Base-by-base conservation (phyloP, 1,139 yeast genomes). In the Ogataea hybrid region DNA sequence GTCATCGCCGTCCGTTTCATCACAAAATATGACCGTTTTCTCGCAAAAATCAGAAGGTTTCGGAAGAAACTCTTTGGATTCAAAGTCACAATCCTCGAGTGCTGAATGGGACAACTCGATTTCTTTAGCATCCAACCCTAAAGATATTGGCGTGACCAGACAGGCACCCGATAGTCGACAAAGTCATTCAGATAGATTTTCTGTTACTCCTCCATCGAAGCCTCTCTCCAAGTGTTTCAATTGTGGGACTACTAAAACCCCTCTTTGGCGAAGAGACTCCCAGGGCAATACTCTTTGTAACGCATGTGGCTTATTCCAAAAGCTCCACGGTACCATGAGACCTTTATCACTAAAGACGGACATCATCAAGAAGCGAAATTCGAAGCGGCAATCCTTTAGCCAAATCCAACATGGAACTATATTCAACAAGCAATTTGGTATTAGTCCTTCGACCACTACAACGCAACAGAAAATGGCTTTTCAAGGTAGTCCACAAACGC, bases 211-310 rank as follows among this genome's bases (percentile, higher is more conserved):
- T 5, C 33, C 23, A 15, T 25, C 32, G 14, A 59, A 56, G 34
- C 44, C 52, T 11, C 37, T 51, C 2, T 48, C 64, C 2, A 70
- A 65, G 42, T 75, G 81, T 53, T 66, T 64, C 42, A 77, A 77
- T 54, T 77, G 83, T 57, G 72, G 73, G 38, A 77, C 83, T 2
- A 59, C 69, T 16, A 77, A 75, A 39, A 77, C 83, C 0, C 83
- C 83, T 0, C 61, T 77, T 21, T 77, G 83, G 83, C 63, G 83
- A 37, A 71, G 76, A 51, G 80, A 77, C 52, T 71, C 79, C 3
- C 65, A 61, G 31, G 83, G 83, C 0, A 73, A 77, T 47, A 75
- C 81, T 1, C 62, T 77, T 11, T 77, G 83, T 56, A 77, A 77
- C 53, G 83, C 83, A 0, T 77, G 83, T 62, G 83, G 83, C 1